Evolutionary conservation across 177 flowering plant species (phyloP).

Genomic region (Vitis hybrid): DNA sequence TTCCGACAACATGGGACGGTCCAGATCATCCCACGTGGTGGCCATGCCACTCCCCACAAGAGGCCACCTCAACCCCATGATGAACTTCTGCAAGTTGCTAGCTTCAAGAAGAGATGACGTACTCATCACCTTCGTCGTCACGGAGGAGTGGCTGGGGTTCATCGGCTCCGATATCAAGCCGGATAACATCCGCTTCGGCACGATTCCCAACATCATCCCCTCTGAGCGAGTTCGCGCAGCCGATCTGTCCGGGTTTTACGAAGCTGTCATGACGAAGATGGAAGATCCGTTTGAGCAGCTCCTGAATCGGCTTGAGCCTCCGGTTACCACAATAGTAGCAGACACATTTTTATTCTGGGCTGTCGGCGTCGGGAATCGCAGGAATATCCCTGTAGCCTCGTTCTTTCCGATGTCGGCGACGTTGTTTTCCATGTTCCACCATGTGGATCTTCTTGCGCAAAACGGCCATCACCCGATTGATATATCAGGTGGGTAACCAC

Average conservation of each 20-base stretch:
- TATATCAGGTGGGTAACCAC: constrained; percentile 16
- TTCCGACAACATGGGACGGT: no score
- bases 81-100: constrained; percentile 9
- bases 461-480: constrained; percentile 26
- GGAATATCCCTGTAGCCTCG: constrained; percentile 37
- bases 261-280: no score
- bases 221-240: constrained; percentile 12
- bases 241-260: no score
- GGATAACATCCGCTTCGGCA: constrained; percentile 3
- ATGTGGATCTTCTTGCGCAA: constrained; percentile 19
- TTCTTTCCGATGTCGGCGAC: constrained; percentile 32
- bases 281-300: no score
- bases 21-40: not conserved
- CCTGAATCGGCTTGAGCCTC: constrained; percentile 25
- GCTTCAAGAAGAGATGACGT: not conserved
- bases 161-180: constrained; percentile 15
- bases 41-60: constrained; percentile 3
- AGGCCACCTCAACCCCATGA: constrained; percentile 14
- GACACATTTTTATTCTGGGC: constrained; percentile 29
- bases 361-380: constrained; percentile 19
- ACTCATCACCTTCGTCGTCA: constrained; percentile 4
- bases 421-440: constrained; percentile 22
- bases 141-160: constrained; percentile 22
- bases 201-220: constrained; percentile 14
- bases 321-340: constrained; percentile 18